Conservation (phyloP, 345 rosid species). For the Toxicodendron radicans region DNA sequence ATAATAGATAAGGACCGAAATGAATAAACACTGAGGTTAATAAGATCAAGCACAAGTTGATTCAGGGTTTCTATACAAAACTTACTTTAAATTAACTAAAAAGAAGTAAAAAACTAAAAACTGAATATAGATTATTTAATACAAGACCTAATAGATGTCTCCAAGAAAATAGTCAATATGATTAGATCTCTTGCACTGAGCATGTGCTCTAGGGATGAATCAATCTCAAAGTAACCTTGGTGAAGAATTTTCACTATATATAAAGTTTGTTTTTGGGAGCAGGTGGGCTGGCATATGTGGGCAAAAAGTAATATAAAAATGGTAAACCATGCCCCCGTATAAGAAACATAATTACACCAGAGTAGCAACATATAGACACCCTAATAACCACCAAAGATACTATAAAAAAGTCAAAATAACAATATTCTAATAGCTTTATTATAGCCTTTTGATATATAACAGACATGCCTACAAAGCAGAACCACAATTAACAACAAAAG, state of each 20-base stretch:
- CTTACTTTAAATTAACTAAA: not conserved
- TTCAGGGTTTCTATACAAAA: not conserved
- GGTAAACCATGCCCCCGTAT: too few relatives aligned
- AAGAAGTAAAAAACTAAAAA: not conserved
- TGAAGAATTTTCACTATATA: not conserved
- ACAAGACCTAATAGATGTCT: not conserved
- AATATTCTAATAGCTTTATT: not conserved
- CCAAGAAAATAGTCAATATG: not conserved
- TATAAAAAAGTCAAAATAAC: not conserved
- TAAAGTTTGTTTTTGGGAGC: not conserved
- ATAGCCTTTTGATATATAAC: not conserved
- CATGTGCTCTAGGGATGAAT: not conserved
- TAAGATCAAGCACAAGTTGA: slow-evolving; percentile 9
- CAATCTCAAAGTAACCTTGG: not conserved
- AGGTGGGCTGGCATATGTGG: not conserved
- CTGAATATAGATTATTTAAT: not conserved
- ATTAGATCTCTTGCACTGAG: not conserved
- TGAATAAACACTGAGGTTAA: not conserved
- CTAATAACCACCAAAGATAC: not conserved
- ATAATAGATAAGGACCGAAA: not conserved
- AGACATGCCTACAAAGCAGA: not conserved
- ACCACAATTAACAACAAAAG: too few relatives aligned
- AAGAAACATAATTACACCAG: too few relatives aligned
- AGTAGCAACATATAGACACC: not conserved
- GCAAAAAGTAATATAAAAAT: too few relatives aligned